Evolutionary conservation across 73 alveolate species (phyloP), one percentile per base, ranked within the genome.

Genomic region (Tetrahymena malaccensis): DNA sequence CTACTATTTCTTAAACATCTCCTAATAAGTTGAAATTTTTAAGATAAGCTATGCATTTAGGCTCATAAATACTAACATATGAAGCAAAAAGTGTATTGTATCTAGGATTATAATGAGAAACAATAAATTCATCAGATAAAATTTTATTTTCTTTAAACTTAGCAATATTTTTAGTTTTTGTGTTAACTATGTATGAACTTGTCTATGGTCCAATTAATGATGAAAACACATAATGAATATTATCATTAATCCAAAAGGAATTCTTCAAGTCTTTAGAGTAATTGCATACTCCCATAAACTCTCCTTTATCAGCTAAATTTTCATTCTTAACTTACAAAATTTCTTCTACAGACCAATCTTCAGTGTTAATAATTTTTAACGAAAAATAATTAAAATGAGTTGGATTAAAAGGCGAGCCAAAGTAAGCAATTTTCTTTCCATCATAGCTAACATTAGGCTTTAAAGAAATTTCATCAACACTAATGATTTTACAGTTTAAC

Each of bases 391-490:
- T 85, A 25, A 95, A 22, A 55, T 95, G 97, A 34, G 93, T 33
- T 35, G 84, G 95, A 34, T 95, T 95, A 6, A 43, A 85, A 19
- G 85, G 94, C 10, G 95, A 43, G 8, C 97, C 93, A 33, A 85
- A 95, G 55, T 95, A 95, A 33, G 94, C 55, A 4, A 95, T 31
- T 58, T 95, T 95, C 34, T 89, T 95, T 19, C 35, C 93, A 95
- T 95, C 97, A 21, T 94, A 94, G 50, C 95, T 85, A 10, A 95
- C 55, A 10, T 35, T 43, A 34, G 97, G 97, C 31, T 95, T 95
- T 19, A 95, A 34, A 22, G 95, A 95, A 5, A 95, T 43, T 27
- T 95, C 95, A 31, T 95, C 95, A 21, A 85, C 70, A 55, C 95
- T 85, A 25, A 95, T 55, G 0, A 93, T 21, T 93, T 35, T 43